Percentiles rank a stretch among this genome's conserved stretches.
These are phyloP conservation scores for Suillus discolor DNA, from an alignment of 768 basidiomycete genomes.

Conservation along the genomic window DNA sequence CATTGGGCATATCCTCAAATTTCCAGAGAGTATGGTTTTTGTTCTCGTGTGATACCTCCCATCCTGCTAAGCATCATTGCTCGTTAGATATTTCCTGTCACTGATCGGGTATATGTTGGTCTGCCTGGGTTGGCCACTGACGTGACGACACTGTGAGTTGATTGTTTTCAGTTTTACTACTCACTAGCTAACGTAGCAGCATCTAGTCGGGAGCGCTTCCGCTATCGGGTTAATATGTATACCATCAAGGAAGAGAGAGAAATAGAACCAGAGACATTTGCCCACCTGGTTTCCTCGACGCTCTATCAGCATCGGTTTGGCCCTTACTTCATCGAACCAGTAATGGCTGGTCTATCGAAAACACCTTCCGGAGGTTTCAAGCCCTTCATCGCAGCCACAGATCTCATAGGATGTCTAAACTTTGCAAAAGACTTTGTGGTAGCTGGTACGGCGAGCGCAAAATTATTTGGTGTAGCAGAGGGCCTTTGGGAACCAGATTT, in stretches of 20 bases:
- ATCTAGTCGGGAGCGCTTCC: slow-evolving; percentile 81
- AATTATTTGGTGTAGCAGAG: slow-evolving; percentile 96
- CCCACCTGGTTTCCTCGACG: slow-evolving; percentile 92
- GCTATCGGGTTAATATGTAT: slow-evolving; percentile 98
- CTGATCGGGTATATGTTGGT: slow-evolving; percentile 90
- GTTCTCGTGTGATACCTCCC: background rate
- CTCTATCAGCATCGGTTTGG: slow-evolving; percentile 96
- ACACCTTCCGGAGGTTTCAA: slow-evolving; percentile 70
- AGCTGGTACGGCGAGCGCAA: slow-evolving; percentile 87
- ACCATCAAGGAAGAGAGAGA: slow-evolving; percentile 98
- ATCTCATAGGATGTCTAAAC: slow-evolving; percentile 92
- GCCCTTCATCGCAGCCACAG: slow-evolving; percentile 95
- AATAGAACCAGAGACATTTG: slow-evolving; percentile 95
- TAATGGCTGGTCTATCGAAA: slow-evolving; percentile 88
- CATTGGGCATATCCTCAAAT: slow-evolving; percentile 84
- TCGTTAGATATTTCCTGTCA: slow-evolving; percentile 88
- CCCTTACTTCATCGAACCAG: slow-evolving; percentile 96
- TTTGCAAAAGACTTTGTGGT: slow-evolving; percentile 98
- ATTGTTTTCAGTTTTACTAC: background rate
- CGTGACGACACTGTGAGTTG: slow-evolving; percentile 81
- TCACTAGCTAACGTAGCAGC: slow-evolving; percentile 10
- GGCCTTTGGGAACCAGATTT: slow-evolving; percentile 98
- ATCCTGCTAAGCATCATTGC: slow-evolving; percentile 19
- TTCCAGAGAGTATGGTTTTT: slow-evolving; percentile 80
- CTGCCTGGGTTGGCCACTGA: slow-evolving; percentile 93